phyloP scores from a whole-genome alignment of 352 stramenopile species.

The Pythium monospermum region DNA sequence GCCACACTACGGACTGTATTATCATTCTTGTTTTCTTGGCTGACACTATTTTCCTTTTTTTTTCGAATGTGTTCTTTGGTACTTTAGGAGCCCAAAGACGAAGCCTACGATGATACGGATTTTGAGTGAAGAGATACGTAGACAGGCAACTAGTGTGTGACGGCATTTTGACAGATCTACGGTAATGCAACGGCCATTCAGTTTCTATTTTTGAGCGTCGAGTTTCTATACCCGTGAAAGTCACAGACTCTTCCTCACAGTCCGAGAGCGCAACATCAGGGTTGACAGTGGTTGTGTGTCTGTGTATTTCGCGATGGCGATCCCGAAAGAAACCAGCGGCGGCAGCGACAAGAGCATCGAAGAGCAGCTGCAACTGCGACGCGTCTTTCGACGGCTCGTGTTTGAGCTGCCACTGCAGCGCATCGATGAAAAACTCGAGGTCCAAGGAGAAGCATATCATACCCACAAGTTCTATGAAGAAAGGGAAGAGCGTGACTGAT shows the following conservation, averaged over 20 bases:
- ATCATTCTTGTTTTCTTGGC: constrained; percentile 1
- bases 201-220: constrained; percentile 4
- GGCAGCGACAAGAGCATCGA: constrained; percentile 52
- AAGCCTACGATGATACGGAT: constrained; percentile 36
- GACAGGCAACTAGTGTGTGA: neutral
- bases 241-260: too few relatives aligned
- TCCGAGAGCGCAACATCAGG: too few relatives aligned
- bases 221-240: too few relatives aligned
- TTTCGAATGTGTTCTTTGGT: neutral
- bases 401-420: constrained; percentile 61
- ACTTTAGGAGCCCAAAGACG: constrained; percentile 63
- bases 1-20: neutral
- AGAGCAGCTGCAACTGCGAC: constrained; percentile 69
- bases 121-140: neutral
- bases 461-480: too few relatives aligned
- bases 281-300: neutral
- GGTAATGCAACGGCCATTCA: too few relatives aligned
- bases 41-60: neutral
- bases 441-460: too few relatives aligned
- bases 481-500: too few relatives aligned
- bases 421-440: constrained; percentile 60
- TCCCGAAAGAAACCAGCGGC: constrained; percentile 13
- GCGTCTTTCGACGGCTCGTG: constrained; percentile 62
- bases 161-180: neutral
- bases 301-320: constrained; percentile 6